A percentile compares a stretch with the other conserved stretches of the same genome.
phyloP scores from a whole-genome alignment of 148 eudicot species.

The Diospyros kaki region DNA sequence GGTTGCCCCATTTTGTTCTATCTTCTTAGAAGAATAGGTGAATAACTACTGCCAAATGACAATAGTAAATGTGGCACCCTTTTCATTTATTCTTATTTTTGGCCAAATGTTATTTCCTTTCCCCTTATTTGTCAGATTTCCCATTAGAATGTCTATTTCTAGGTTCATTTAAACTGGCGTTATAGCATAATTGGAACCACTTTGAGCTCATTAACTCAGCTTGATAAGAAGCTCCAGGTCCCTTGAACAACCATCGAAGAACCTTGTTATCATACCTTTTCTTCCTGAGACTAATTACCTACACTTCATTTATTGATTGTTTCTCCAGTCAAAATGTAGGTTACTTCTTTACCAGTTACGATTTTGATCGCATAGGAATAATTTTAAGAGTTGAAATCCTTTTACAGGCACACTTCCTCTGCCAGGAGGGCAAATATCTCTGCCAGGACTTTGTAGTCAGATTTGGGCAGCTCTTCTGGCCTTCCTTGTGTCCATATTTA shows the following conservation, averaged over 20 bases:
- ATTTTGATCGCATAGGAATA: no score
- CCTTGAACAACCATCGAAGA: background rate
- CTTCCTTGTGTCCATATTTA: slow-evolving; percentile 24
- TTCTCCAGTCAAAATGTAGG: background rate
- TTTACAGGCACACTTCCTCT: slow-evolving; percentile 18
- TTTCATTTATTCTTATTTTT: no score
- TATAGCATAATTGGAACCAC: background rate
- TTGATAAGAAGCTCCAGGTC: background rate
- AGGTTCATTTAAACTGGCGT: no score
- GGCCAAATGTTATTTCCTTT: no score
- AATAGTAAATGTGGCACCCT: no score
- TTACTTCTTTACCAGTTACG: background rate
- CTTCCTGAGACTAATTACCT: slow-evolving; percentile 1
- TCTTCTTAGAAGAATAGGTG: background rate
- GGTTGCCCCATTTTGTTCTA: background rate
- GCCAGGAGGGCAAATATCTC: slow-evolving; percentile 15
- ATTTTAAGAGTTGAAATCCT: background rate
- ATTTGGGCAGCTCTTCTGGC: slow-evolving; percentile 31
- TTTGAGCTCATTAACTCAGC: background rate
- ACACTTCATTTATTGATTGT: background rate
- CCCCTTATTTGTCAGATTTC: no score
- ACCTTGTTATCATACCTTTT: background rate
- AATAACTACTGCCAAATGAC: background rate
- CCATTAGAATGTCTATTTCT: no score
- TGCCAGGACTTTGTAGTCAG: slow-evolving; percentile 19